These are phyloP conservation scores for Pelargonium myrrhifolium DNA, from an alignment of 441 rosid species.

Conservation along the genomic window DNA sequence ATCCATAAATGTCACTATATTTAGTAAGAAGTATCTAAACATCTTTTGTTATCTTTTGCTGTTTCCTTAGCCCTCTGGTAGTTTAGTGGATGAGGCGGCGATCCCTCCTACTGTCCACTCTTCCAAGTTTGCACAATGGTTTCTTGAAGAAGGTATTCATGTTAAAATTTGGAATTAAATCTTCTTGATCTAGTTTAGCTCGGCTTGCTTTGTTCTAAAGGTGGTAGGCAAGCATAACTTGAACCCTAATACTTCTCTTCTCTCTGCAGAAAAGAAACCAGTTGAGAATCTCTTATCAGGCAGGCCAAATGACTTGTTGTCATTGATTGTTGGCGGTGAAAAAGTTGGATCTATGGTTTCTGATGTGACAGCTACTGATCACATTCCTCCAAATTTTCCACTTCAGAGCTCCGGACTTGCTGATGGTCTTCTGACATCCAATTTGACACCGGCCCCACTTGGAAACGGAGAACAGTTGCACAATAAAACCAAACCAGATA, in stretches of 20 bases:
- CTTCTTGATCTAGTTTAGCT: background rate
- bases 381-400: slow-evolving; percentile 27
- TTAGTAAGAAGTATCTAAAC: slow-evolving; percentile 12
- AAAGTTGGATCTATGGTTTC: slow-evolving; percentile 38
- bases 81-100: slow-evolving; percentile 40
- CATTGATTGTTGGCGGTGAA: slow-evolving; percentile 72
- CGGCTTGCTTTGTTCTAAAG: background rate
- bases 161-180: slow-evolving; percentile 15
- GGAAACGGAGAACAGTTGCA: slow-evolving; percentile 29
- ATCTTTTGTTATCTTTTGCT: slow-evolving; percentile 16
- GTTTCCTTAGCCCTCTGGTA: slow-evolving; percentile 39
- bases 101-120: slow-evolving; percentile 44
- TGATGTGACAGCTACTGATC: slow-evolving; percentile 34
- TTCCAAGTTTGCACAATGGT: slow-evolving; percentile 89
- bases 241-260: slow-evolving; percentile 7
- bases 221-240: slow-evolving; percentile 1
- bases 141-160: slow-evolving; percentile 75
- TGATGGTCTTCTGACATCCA: slow-evolving; percentile 27
- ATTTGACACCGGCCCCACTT: slow-evolving; percentile 16
- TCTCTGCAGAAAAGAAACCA: slow-evolving; percentile 60
- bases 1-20: slow-evolving; percentile 5
- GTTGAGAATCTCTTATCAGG: slow-evolving; percentile 34
- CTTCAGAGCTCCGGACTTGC: slow-evolving; percentile 34
- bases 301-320: slow-evolving; percentile 54
- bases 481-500: slow-evolving; percentile 32